A percentile compares a stretch with the other conserved stretches of the same genome.
Conservation (phyloP, 1,284 basidiomycete species). For the Exobasidium cylindrosporum region DNA sequence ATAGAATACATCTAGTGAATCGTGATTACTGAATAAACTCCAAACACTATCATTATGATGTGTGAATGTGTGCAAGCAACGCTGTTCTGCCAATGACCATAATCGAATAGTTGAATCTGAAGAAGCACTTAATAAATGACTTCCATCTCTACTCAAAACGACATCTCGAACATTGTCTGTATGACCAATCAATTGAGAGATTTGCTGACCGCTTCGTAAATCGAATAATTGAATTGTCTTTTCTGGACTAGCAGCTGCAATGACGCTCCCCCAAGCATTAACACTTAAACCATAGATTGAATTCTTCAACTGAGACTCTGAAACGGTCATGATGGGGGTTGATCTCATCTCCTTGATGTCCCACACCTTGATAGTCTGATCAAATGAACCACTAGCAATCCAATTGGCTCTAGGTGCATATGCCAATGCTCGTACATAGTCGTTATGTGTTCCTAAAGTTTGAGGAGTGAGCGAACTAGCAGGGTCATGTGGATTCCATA, state of each 20-base stretch:
- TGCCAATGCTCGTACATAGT: slow-evolving; percentile 78
- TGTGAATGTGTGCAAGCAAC: slow-evolving; percentile 91
- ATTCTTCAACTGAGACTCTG: not conserved
- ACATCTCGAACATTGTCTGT: slow-evolving; percentile 93
- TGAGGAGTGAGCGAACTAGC: slow-evolving; percentile 63
- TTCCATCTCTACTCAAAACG: slow-evolving; percentile 79
- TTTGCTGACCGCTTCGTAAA: slow-evolving; percentile 62
- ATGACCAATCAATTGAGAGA: slow-evolving; percentile 65
- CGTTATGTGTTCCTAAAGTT: slow-evolving; percentile 78
- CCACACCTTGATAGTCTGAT: slow-evolving; percentile 90
- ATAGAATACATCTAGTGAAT: slow-evolving; percentile 86
- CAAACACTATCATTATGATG: slow-evolving; percentile 94
- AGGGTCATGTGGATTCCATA: slow-evolving; percentile 82
- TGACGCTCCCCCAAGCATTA: slow-evolving; percentile 71
- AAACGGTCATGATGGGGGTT: slow-evolving; percentile 41
- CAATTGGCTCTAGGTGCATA: slow-evolving; percentile 37
- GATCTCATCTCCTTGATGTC: slow-evolving; percentile 45
- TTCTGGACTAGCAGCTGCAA: slow-evolving; percentile 88
- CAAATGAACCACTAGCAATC: slow-evolving; percentile 87
- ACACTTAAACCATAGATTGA: slow-evolving; percentile 56
- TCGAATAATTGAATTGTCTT: slow-evolving; percentile 89
- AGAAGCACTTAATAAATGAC: slow-evolving; percentile 60
- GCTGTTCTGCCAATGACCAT: slow-evolving; percentile 85
- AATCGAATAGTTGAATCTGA: slow-evolving; percentile 73
- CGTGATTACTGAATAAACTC: slow-evolving; percentile 83